Evolutionary conservation across 306 rosid genomes (phyloP).

Genomic region (Cucumis hystrix): DNA sequence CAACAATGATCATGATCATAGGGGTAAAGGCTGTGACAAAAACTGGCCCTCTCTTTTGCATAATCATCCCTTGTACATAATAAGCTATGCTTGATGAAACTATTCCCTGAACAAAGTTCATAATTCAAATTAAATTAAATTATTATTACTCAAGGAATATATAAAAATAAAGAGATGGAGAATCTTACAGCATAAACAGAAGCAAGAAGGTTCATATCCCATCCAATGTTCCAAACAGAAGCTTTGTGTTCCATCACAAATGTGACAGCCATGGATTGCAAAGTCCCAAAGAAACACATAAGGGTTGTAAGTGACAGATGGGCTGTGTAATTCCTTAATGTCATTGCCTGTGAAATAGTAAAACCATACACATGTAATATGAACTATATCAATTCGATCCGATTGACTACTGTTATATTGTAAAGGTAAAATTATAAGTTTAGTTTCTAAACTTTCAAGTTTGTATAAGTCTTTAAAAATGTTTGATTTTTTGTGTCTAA

Average conservation of each 20-base stretch:
- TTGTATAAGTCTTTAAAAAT: too few relatives aligned
- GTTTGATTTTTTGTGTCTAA: too few relatives aligned
- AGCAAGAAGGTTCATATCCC: conserved; percentile 79
- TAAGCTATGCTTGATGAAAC: conserved; percentile 55
- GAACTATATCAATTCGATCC: background rate
- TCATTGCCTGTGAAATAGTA: conserved; percentile 14
- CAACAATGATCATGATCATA: conserved; percentile 84
- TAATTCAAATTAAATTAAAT: background rate
- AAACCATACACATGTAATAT: background rate
- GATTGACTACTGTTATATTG: background rate
- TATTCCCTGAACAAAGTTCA: conserved; percentile 44
- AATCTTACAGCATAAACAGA: conserved; percentile 72
- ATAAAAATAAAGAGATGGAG: background rate
- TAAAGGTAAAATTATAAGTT: too few relatives aligned
- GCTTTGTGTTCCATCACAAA: conserved; percentile 50
- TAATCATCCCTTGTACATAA: conserved; percentile 76
- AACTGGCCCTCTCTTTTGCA: conserved; percentile 81
- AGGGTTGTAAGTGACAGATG: conserved; percentile 72
- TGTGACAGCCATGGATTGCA: conserved; percentile 68
- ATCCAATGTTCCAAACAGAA: conserved; percentile 75
- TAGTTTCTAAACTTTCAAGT: background rate
- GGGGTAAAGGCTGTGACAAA: conserved; percentile 96
- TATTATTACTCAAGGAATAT: background rate
- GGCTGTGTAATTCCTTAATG: conserved; percentile 55
- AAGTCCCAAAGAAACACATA: conserved; percentile 59